Percentiles rank a stretch among this genome's conserved stretches.
phyloP scores from a whole-genome alignment of 228 moss, liverwort and hornwort genomes.

The Sphagnum fallax region DNA sequence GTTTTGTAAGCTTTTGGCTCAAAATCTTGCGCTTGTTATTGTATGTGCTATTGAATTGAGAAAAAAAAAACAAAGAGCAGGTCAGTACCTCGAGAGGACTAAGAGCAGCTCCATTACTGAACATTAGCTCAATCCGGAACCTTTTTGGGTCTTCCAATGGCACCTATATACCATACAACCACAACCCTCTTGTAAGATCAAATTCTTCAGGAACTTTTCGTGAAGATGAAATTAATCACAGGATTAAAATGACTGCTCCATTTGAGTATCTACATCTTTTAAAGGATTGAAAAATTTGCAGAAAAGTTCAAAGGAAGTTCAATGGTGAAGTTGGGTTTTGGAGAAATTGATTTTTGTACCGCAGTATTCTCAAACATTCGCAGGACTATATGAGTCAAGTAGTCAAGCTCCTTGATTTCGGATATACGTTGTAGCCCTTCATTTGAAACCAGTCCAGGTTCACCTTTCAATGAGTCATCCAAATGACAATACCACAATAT shows the following conservation, averaged over 20 bases:
- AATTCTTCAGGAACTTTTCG: no score
- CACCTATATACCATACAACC: background rate
- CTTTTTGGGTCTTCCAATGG: conserved; percentile 8
- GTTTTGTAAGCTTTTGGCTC: no score
- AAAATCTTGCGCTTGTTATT: no score
- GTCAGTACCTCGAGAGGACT: conserved; percentile 5
- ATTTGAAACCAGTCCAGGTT: conserved; percentile 32
- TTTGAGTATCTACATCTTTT: no score
- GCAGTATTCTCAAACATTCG: conserved; percentile 48
- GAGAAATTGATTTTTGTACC: conserved; percentile 17
- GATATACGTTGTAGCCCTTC: conserved; percentile 35
- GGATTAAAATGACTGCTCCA: no score
- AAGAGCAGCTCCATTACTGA: conserved; percentile 2
- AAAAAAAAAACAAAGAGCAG: no score
- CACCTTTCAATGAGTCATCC: conserved; percentile 37
- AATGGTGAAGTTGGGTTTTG: no score
- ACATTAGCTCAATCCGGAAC: conserved; percentile 10
- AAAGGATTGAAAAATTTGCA: no score
- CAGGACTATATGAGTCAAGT: conserved; percentile 46
- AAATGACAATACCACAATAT: conserved; percentile 45
- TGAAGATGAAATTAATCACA: no score
- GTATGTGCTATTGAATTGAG: no score
- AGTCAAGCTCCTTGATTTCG: conserved; percentile 47
- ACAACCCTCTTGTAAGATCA: no score
- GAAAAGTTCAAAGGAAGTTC: no score